Conservation (phyloP, 805 yeast genomes). For the Blastobotrys terrestris region DNA sequence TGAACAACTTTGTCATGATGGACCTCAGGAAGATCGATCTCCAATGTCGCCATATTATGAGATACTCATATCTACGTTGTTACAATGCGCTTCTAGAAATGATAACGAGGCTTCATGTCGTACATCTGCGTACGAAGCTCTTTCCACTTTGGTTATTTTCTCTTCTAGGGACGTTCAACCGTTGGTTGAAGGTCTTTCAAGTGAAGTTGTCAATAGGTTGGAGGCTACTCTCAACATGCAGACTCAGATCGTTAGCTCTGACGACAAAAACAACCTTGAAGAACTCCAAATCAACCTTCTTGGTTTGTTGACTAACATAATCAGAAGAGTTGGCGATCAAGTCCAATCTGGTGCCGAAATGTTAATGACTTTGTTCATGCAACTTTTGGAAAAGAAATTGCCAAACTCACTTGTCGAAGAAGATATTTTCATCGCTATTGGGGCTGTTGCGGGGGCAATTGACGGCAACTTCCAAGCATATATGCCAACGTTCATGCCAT, state of each 20-base stretch:
- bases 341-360: slow-evolving; percentile 68
- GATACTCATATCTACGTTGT: slow-evolving; percentile 59
- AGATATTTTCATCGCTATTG: slow-evolving; percentile 86
- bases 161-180: slow-evolving; percentile 66
- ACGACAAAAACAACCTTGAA: slow-evolving; percentile 71
- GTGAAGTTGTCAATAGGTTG: slow-evolving; percentile 65
- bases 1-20: slow-evolving; percentile 65
- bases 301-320: slow-evolving; percentile 72
- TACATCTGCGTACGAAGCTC: slow-evolving; percentile 95
- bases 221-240: slow-evolving; percentile 59
- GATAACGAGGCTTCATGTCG: slow-evolving; percentile 86
- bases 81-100: slow-evolving; percentile 58
- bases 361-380: slow-evolving; percentile 77
- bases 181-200: slow-evolving; percentile 64
- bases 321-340: slow-evolving; percentile 68
- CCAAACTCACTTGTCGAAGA: slow-evolving; percentile 83
- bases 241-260: slow-evolving; percentile 54
- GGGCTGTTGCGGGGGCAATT: slow-evolving; percentile 80
- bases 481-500: slow-evolving; percentile 79
- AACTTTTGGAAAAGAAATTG: slow-evolving; percentile 55
- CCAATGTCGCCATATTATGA: slow-evolving; percentile 71
- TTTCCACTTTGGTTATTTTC: slow-evolving; percentile 72
- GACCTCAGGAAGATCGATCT: slow-evolving; percentile 43
- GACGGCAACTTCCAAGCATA: slow-evolving; percentile 67
- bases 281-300: slow-evolving; percentile 79